These are phyloP conservation scores for Mitragyna speciosa DNA, from an alignment of 257 asterid genomes.

Conservation along the genomic window DNA sequence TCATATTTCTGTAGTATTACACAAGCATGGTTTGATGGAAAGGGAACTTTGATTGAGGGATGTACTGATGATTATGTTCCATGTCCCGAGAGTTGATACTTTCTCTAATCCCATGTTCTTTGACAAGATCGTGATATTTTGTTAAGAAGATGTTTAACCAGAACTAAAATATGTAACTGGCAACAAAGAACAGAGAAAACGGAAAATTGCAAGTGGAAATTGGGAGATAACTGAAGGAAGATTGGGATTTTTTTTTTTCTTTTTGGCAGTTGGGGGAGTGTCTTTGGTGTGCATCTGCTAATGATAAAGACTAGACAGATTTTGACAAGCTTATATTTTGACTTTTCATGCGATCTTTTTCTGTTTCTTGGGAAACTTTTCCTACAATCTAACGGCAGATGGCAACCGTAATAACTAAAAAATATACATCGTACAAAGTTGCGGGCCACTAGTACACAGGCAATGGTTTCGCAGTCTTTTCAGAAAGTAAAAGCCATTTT, in stretches of 20 bases:
- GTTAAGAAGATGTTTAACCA: not conserved
- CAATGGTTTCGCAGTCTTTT: constrained; percentile 12
- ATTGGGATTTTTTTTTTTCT: too few species aligned
- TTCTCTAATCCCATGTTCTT: too few species aligned
- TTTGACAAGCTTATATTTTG: too few species aligned
- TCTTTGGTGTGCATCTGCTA: too few species aligned
- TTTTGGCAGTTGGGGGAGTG: too few species aligned
- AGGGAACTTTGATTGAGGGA: not conserved
- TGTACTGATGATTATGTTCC: too few species aligned
- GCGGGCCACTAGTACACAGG: not conserved
- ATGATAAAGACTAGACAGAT: not conserved
- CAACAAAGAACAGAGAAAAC: not conserved
- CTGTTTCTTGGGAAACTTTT: not conserved
- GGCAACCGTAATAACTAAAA: not conserved
- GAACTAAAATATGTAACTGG: too few species aligned
- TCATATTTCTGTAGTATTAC: too few species aligned
- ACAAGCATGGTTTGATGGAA: constrained; percentile 7
- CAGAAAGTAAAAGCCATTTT: constrained; percentile 10
- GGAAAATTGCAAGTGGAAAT: not conserved
- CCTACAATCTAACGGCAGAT: not conserved
- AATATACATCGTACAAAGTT: not conserved
- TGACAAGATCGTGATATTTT: not conserved
- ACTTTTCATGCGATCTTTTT: not conserved
- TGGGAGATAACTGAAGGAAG: too few species aligned
- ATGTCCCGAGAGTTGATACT: too few species aligned